Percentiles rank a stretch among this genome's conserved stretches.
Evolutionary conservation across 768 basidiomycete species (phyloP).

Genomic region (Termitomyces sp.): DNA sequence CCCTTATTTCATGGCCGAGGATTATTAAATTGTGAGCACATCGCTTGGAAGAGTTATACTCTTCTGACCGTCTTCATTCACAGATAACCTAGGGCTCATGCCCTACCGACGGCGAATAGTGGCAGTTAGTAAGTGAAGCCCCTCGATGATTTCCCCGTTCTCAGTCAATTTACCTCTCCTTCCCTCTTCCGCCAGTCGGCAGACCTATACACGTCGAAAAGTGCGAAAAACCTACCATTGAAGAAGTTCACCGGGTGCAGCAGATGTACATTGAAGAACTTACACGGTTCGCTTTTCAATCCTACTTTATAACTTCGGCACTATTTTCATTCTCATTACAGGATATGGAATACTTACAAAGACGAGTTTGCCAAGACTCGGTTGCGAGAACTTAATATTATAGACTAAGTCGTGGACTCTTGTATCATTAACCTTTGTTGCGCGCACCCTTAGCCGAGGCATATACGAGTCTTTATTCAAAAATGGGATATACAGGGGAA

Average conservation of each 20-base stretch:
- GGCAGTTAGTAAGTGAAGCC: constrained; percentile 78
- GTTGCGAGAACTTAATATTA: constrained; percentile 71
- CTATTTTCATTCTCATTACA: constrained; percentile 24
- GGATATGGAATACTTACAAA: constrained; percentile 97
- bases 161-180: neutral
- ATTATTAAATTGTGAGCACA: constrained; percentile 78
- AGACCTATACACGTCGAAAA: constrained; percentile 79
- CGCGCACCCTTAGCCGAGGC: neutral
- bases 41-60: neutral
- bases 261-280: constrained; percentile 89
- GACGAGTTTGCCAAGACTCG: constrained; percentile 87
- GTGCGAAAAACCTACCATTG: constrained; percentile 76
- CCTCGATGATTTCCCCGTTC: neutral
- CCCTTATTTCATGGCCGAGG: constrained; percentile 98
- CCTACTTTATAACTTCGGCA: neutral
- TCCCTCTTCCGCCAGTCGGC: constrained; percentile 55
- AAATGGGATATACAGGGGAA: too few relatives aligned
- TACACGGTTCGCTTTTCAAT: constrained; percentile 59
- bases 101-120: constrained; percentile 94
- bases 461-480: neutral
- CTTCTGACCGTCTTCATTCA: neutral
- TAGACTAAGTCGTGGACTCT: constrained; percentile 44
- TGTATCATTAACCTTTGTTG: constrained; percentile 2
- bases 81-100: constrained; percentile 94
- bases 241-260: constrained; percentile 78